Evolutionary conservation across 345 rosid species (phyloP).

Genomic region (Gossypium arboreum): DNA sequence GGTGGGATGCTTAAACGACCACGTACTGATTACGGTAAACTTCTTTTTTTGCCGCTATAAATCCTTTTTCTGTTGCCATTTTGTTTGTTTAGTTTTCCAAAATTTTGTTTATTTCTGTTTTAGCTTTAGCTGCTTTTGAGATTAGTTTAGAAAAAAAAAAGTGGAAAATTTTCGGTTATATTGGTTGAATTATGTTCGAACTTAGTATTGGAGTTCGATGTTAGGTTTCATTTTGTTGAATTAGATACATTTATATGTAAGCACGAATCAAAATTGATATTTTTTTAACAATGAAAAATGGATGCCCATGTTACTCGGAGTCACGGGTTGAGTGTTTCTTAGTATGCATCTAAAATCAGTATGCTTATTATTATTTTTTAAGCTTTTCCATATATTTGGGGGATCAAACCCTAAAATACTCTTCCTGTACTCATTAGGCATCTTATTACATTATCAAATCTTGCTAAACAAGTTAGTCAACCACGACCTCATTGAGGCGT

Average conservation of each 20-base stretch:
- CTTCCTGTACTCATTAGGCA: neutral
- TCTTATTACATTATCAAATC: neutral
- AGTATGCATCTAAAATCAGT: neutral
- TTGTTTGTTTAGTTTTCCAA: neutral
- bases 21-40: slow-evolving; percentile 58
- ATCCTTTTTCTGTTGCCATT: neutral
- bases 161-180: neutral
- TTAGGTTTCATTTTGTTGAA: neutral
- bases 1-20: slow-evolving; percentile 52
- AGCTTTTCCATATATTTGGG: neutral
- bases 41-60: neutral
- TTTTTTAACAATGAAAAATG: neutral
- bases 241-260: neutral
- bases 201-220: neutral
- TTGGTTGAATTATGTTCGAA: neutral
- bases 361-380: neutral
- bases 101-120: neutral
- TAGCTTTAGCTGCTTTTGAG: neutral
- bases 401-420: neutral
- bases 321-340: neutral
- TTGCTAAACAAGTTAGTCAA: neutral
- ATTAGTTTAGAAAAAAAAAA: neutral
- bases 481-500: too few species aligned
- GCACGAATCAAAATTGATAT: neutral
- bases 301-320: neutral